Evolutionary conservation across 495 filamentous ascomycete genomes (phyloP).

Genomic region (Hypoxylon cercidicola): DNA sequence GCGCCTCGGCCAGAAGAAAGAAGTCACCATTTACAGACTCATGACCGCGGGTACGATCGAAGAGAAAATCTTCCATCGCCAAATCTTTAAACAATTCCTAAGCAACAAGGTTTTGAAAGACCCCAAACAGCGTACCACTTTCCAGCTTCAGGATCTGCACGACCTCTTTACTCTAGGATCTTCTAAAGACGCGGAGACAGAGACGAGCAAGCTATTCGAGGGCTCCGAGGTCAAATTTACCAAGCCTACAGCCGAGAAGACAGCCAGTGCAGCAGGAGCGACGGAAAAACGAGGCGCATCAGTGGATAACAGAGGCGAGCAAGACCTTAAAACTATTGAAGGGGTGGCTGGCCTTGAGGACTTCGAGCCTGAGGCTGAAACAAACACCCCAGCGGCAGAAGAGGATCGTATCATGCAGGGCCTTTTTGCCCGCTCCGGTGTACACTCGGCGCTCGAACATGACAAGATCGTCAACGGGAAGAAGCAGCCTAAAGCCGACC

Average conservation of each 20-base stretch:
- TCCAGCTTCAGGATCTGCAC: slow-evolving; percentile 85
- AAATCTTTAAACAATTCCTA: slow-evolving; percentile 96
- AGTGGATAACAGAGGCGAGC: slow-evolving; percentile 45
- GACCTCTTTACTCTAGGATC: slow-evolving; percentile 87
- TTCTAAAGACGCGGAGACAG: slow-evolving; percentile 74
- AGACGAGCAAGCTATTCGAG: slow-evolving; percentile 86
- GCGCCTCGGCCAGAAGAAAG: slow-evolving; percentile 92
- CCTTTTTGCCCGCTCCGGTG: slow-evolving; percentile 84
- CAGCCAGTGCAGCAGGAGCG: slow-evolving; percentile 2
- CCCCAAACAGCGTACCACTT: slow-evolving; percentile 86
- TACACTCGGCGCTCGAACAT: slow-evolving; percentile 87
- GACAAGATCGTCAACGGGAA: slow-evolving; percentile 82
- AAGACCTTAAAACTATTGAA: slow-evolving; percentile 47
- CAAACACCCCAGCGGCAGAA: slow-evolving; percentile 46
- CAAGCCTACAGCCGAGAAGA: slow-evolving; percentile 47
- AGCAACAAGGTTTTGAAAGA: slow-evolving; percentile 94
- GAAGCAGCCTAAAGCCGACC: slow-evolving; percentile 71
- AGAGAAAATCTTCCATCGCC: slow-evolving; percentile 98
- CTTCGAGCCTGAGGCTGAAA: slow-evolving; percentile 49
- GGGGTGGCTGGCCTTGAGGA: slow-evolving; percentile 55
- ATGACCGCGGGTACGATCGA: slow-evolving; percentile 99
- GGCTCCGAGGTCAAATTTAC: slow-evolving; percentile 78
- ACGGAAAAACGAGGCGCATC: slow-evolving; percentile 41
- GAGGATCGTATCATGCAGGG: slow-evolving; percentile 82
- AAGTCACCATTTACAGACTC: slow-evolving; percentile 92